phyloP scores from a whole-genome alignment of 2,329 filamentous ascomycete species.

The Hirsutella thompsonii region DNA sequence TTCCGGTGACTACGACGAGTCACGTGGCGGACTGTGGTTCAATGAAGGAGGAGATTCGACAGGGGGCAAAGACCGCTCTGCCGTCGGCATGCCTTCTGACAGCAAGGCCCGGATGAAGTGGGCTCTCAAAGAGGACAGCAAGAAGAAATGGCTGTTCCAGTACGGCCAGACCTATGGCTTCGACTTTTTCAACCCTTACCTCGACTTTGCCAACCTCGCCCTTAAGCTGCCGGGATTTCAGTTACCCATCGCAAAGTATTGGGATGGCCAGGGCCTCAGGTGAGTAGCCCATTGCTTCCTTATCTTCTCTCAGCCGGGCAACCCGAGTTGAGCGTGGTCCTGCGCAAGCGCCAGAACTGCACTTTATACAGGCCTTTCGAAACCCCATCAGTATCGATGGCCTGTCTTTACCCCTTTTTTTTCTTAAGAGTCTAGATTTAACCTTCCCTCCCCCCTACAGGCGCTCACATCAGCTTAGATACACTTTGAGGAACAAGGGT shows the following conservation, averaged over 20 bases:
- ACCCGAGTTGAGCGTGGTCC: too few relatives aligned
- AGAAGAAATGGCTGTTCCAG: conserved; percentile 41
- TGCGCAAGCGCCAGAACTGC: too few relatives aligned
- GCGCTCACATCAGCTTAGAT: conserved; percentile 77
- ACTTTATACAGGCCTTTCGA: too few relatives aligned
- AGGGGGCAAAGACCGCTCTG: conserved; percentile 31
- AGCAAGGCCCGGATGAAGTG: conserved; percentile 45
- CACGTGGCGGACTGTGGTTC: conserved; percentile 41
- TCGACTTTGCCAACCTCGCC: conserved; percentile 69
- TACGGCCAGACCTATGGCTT: conserved; percentile 38
- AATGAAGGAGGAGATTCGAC: conserved; percentile 53
- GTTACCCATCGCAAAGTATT: conserved; percentile 62
- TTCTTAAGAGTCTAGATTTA: conserved; percentile 5
- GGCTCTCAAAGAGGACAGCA: conserved; percentile 36
- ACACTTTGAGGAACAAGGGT: conserved; percentile 71
- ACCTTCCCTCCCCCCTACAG: conserved; percentile 21
- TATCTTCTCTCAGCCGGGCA: neutral
- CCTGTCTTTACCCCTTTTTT: neutral
- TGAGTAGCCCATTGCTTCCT: conserved; percentile 24
- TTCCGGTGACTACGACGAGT: conserved; percentile 29
- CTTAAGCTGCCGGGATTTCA: conserved; percentile 61
- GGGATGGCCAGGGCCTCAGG: conserved; percentile 68
- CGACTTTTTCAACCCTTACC: conserved; percentile 81
- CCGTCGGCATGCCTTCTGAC: conserved; percentile 36
- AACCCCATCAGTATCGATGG: neutral